Conservation (phyloP, 2,329 filamentous ascomycete species). For the Bipolaris sorokiniana region DNA sequence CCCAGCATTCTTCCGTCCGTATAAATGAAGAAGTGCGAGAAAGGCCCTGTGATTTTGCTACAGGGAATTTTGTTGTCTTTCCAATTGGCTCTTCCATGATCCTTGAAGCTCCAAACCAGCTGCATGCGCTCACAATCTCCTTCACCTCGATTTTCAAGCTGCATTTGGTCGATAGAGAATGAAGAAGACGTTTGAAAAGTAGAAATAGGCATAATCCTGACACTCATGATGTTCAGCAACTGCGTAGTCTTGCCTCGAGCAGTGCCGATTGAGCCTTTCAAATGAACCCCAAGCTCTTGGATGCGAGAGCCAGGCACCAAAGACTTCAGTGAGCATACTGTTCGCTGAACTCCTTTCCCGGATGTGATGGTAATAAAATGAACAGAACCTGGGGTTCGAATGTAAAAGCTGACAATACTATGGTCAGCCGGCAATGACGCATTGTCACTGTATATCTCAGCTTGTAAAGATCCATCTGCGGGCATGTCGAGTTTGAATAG, state of each 20-base stretch:
- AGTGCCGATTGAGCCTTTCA: constrained; percentile 9
- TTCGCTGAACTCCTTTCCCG: not conserved
- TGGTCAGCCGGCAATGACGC: not conserved
- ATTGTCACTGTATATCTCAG: constrained; percentile 22
- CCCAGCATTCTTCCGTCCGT: constrained; percentile 30
- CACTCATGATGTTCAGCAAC: constrained; percentile 20
- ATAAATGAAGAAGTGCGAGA: constrained; percentile 40
- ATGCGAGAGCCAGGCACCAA: constrained; percentile 12
- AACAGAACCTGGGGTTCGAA: constrained; percentile 18
- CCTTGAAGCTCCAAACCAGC: constrained; percentile 33
- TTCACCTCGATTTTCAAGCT: constrained; percentile 20
- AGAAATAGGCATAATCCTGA: constrained; percentile 24
- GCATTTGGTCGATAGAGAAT: constrained; percentile 20
- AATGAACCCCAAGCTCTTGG: constrained; percentile 34
- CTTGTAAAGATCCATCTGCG: constrained; percentile 28
- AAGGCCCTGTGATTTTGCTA: constrained; percentile 45
- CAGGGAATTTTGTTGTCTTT: constrained; percentile 26
- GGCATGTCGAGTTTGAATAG: constrained; percentile 47
- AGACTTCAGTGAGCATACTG: not conserved
- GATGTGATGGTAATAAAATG: constrained; percentile 4
- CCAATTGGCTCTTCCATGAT: not conserved
- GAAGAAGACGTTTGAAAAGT: not conserved
- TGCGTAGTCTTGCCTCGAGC: constrained; percentile 1
- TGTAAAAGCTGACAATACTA: constrained; percentile 18
- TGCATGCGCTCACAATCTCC: constrained; percentile 30